Conservation (phyloP, 1,284 basidiomycete species). For the Amylostereum chailletii region DNA sequence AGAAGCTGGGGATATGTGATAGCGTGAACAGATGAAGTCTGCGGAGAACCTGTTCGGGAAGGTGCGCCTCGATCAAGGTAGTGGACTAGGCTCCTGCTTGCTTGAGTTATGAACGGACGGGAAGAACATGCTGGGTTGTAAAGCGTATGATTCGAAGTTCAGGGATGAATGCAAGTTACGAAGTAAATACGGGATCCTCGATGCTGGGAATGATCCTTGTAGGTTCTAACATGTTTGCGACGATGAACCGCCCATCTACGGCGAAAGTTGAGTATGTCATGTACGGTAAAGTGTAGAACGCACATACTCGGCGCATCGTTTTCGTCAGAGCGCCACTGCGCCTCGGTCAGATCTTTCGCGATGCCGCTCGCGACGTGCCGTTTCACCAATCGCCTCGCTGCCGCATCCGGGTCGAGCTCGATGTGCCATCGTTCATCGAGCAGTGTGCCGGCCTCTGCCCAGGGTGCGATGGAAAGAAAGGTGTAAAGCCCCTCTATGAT, state of each 20-base stretch:
- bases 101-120: too few relatives aligned
- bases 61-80: too few relatives aligned
- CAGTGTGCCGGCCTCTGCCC: conserved; percentile 56
- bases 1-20: too few relatives aligned
- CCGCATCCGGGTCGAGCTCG: conserved; percentile 51
- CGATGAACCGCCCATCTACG: conserved; percentile 47
- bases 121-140: too few relatives aligned
- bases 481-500: conserved; percentile 83
- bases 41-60: too few relatives aligned
- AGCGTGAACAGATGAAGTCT: too few relatives aligned
- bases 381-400: conserved; percentile 56
- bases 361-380: conserved; percentile 75
- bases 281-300: not conserved
- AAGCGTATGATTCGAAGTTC: not conserved
- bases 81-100: too few relatives aligned
- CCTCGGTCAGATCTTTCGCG: conserved; percentile 56
- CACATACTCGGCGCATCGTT: conserved; percentile 73
- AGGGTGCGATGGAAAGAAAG: conserved; percentile 63
- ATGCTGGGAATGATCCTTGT: conserved; percentile 44
- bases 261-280: conserved; percentile 1
- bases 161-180: not conserved
- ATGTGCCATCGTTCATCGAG: conserved; percentile 81
- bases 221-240: conserved; percentile 46
- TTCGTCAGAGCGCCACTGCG: conserved; percentile 59
- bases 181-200: conserved; percentile 28